Conservation (phyloP, 2,329 filamentous ascomycete genomes). For the Kalmusia sp. region DNA sequence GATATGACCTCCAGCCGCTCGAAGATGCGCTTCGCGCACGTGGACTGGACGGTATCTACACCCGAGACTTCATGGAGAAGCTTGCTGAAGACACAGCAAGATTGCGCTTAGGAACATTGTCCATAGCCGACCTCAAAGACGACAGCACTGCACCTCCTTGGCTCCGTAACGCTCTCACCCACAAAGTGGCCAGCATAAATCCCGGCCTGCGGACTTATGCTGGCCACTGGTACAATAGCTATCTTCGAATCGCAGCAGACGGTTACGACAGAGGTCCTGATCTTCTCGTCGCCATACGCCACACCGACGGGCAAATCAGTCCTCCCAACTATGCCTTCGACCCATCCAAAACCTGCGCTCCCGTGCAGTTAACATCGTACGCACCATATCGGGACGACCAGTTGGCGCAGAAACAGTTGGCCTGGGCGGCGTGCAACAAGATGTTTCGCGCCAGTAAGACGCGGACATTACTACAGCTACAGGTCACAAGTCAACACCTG, state of each 20-base stretch:
- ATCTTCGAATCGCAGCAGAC: constrained; percentile 4
- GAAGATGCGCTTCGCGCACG: constrained; percentile 3
- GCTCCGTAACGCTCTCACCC: constrained; percentile 2
- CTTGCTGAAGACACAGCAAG: constrained; percentile 1
- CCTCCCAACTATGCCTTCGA: background rate
- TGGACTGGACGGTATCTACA: background rate
- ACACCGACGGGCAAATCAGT: background rate
- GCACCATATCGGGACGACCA: constrained; percentile 1
- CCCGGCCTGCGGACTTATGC: constrained; percentile 4
- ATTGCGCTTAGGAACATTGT: background rate
- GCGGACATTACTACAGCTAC: background rate
- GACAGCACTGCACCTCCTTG: background rate
- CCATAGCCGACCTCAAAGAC: background rate
- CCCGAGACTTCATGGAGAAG: constrained; percentile 4
- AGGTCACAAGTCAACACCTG: background rate
- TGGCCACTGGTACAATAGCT: constrained; percentile 8
- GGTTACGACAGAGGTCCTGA: constrained; percentile 4
- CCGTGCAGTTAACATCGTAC: constrained; percentile 4
- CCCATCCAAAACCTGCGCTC: background rate
- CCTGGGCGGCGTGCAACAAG: background rate
- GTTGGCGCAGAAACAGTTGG: constrained; percentile 1
- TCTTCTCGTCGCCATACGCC: background rate
- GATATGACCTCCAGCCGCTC: constrained; percentile 3
- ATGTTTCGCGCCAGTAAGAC: background rate
- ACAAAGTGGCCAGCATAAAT: background rate